Evolutionary conservation across 164 flowering plant genomes (phyloP), one percentile per base, ranked within the genome.

Genomic region (Amborella trichopoda): DNA sequence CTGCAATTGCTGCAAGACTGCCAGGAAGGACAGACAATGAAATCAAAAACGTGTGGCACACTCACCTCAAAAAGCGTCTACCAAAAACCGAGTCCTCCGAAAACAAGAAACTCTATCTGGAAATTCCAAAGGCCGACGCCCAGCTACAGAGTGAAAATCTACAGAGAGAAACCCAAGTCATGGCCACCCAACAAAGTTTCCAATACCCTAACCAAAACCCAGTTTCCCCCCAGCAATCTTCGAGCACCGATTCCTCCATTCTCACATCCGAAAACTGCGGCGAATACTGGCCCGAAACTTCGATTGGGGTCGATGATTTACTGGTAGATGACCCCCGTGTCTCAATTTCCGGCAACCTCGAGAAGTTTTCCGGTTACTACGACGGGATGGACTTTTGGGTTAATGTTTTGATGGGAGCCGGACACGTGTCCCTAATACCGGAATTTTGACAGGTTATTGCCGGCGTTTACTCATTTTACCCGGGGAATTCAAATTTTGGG

Each of bases 11-110:
- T 8, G 40, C 40, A n/a, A 37, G 40, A 37, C 19, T 37, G 40
- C 40, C 40, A 8, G 40, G 40, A 37, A 37, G 40, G 19, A 37
- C 40, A 14, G 40, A 37, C n/a, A 37, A 37, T 37, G 40, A 37
- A 21, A 37, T 37, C 9, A 37, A 37, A 21, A 37, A 37, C 3
- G 40, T 37, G 40, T 37, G 40, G 40, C 40, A 37, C n/a, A 37
- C 40, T 21, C 40, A 37, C 19, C 40, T 37, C 19, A 37, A 37
- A 14, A 37, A 37, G 40, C n/a, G 40, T 37, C 2, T 14, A 37
- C 40, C 8, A 8, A 3, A 8, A 37, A 37, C n/a, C n/a, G 19
- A 37, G 40, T 2, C 34, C 11, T 8, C 40, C 40, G 19, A 14
- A 18, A 37, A 1, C 40, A 5, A 6, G 6, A 37, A 18, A n/a